Base-by-base conservation (phyloP, 2,329 filamentous ascomycete genomes). In the Dactylellina leptospora region DNA sequence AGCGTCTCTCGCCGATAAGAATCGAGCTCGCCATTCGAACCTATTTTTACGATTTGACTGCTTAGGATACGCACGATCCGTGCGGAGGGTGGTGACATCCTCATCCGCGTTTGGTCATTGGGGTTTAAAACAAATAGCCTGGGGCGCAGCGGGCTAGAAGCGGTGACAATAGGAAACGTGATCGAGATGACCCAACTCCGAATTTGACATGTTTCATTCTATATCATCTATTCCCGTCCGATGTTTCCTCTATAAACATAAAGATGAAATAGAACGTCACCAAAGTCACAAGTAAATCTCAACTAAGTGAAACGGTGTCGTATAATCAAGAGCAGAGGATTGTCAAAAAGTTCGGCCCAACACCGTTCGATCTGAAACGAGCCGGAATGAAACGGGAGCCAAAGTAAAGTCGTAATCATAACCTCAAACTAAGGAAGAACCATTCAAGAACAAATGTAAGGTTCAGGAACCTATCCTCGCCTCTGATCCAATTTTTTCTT, bases 401-500 rank as follows among this genome's bases (percentile, higher is more conserved):
- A n/a, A n/a, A n/a, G n/a, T n/a, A n/a, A n/a, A n/a, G n/a, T n/a
- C n/a, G n/a, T n/a, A n/a, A n/a, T n/a, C n/a, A n/a, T n/a, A n/a
- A n/a, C n/a, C n/a, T n/a, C n/a, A n/a, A n/a, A n/a, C 4, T 3
- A 13, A 33, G 36, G 30, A 36, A 50, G 9, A 28, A 23, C 5
- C 18, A 23, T 9, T 20, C n/a, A n/a, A n/a, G n/a, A n/a, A n/a
- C n/a, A n/a, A n/a, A n/a, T n/a, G n/a, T n/a, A n/a, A n/a, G n/a
- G n/a, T n/a, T n/a, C n/a, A n/a, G n/a, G n/a, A n/a, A 16, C 8
- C 10, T 40, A 40, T 40, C 36, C 36, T 4, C 36, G 36, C 25
- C 61, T 47, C 38, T 45, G 63, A 23, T 70, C 63, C 23, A 58
- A 11, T 22, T 85, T 81, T 84, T 84, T 20, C 76, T 84, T 86